A percentile compares a stretch with the other conserved stretches of the same genome.
Conservation (phyloP, 192 early-diverging fungal genomes). For the Entomortierella beljakovae region DNA sequence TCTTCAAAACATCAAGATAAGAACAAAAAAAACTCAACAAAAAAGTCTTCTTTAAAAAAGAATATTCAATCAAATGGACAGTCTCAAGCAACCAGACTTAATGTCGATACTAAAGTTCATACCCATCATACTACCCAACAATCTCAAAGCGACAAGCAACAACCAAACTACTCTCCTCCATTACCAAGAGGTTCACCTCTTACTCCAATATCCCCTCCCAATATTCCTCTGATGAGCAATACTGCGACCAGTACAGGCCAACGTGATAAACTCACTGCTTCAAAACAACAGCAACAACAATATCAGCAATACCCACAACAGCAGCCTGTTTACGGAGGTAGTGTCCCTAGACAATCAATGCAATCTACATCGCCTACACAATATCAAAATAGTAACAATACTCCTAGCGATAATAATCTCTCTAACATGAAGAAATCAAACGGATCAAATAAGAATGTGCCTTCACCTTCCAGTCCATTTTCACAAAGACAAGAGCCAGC, state of each 20-base stretch:
- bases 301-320: conserved; percentile 15
- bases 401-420: background rate
- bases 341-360: conserved; percentile 21
- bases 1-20: conserved; percentile 4
- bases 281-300: conserved; percentile 6
- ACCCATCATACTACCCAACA: background rate
- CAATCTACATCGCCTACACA: background rate
- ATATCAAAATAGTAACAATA: conserved; percentile 4
- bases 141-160: conserved; percentile 3
- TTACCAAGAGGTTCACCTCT: background rate
- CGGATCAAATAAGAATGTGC: conserved; percentile 6
- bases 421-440: background rate
- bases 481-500: conserved; percentile 9
- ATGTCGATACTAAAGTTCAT: background rate
- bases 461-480: conserved; percentile 1
- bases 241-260: conserved; percentile 3
- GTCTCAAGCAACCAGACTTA: background rate
- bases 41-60: conserved; percentile 1
- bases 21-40: conserved; percentile 2
- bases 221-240: background rate
- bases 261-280: background rate
- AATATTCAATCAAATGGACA: background rate
- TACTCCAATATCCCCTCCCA: conserved; percentile 32
- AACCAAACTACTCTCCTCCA: conserved; percentile 1
- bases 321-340: conserved; percentile 18